phyloP scores from a whole-genome alignment of 495 filamentous ascomycete species.

The Daldinia caldariorum region DNA sequence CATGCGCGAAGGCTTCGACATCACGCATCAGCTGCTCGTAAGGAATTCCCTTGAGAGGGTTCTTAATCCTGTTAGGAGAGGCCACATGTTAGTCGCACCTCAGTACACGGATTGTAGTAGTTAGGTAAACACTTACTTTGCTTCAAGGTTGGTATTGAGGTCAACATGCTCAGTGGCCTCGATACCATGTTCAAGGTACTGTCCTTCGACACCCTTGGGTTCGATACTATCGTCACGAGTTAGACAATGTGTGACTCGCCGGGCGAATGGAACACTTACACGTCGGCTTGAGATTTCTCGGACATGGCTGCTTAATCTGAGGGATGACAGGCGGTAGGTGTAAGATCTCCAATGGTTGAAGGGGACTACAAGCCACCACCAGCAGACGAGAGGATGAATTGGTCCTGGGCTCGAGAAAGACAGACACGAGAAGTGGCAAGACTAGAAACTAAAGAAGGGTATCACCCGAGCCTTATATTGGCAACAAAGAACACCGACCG shows the following conservation, averaged over 20 bases:
- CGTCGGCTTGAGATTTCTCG: constrained; percentile 28
- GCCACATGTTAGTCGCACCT: constrained; percentile 26
- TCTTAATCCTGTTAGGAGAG: constrained; percentile 56
- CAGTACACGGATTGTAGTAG: neutral
- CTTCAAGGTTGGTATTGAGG: constrained; percentile 58
- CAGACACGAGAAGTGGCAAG: constrained; percentile 19
- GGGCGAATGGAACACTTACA: constrained; percentile 18
- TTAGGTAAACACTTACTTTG: constrained; percentile 48
- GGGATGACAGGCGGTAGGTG: neutral
- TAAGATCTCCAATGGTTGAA: neutral
- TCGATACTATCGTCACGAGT: constrained; percentile 36
- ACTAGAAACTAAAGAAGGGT: constrained; percentile 25
- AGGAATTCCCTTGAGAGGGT: constrained; percentile 68
- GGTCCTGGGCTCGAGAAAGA: constrained; percentile 15
- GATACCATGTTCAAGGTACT: constrained; percentile 50
- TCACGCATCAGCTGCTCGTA: constrained; percentile 61
- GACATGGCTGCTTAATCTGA: constrained; percentile 22
- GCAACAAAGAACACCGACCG: constrained; percentile 25
- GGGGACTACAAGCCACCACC: constrained; percentile 13
- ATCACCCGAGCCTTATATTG: constrained; percentile 33
- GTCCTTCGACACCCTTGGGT: constrained; percentile 48
- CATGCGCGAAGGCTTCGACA: constrained; percentile 64
- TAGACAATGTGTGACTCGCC: constrained; percentile 18
- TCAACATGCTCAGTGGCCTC: constrained; percentile 51
- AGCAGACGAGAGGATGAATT: constrained; percentile 12